Evolutionary conservation across 768 basidiomycete genomes (phyloP), one percentile per base, ranked within the genome.

Genomic region (Tephrocybe sp.): DNA sequence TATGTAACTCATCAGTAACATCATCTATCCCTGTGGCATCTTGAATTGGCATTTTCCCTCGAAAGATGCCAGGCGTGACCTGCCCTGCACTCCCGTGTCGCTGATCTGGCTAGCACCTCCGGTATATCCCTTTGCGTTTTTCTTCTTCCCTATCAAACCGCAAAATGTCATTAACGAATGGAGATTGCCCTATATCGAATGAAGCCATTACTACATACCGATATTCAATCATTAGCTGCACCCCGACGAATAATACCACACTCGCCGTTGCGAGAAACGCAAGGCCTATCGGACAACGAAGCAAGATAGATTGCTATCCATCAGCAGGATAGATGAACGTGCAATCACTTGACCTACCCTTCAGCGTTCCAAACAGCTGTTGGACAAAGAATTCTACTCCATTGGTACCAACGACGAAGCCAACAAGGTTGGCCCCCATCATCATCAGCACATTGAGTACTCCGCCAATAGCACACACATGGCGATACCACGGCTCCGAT

Each of bases 161-260:
- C 26, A 53, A 36, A 45, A 40, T 22, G 38, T 38, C n/a, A 49
- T 39, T 46, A 36, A 52, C 49, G 49, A 35, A 19, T 16, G 49
- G 19, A n/a, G 33, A 42, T 14, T 19, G 2, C n/a, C 31, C 8
- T 10, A 39, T 22, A 39, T 11, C 46, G 17, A 20, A 49, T 16
- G 19, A 33, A 45, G 5, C 20, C 1, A 8, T 16, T 16, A 31
- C 14, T 43, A 72, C 85, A 16, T 56, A 88, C 91, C 92, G 74
- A 67, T 98, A 98, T 62, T 98, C 96, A 53, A 98, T 92, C 96
- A 98, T 97, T 39, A 96, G 64, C 62, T 98, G 96, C 1, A 82
- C 84, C 2, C 79, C 91, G 17, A 92, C 76, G 61, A 95, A 98
- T 11, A 98, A 39, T 60, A 83, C 84, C 1, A 60, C 72, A 43